phyloP scores from a whole-genome alignment of 805 yeast genomes.

The Citeromyces nyonsensis region DNA sequence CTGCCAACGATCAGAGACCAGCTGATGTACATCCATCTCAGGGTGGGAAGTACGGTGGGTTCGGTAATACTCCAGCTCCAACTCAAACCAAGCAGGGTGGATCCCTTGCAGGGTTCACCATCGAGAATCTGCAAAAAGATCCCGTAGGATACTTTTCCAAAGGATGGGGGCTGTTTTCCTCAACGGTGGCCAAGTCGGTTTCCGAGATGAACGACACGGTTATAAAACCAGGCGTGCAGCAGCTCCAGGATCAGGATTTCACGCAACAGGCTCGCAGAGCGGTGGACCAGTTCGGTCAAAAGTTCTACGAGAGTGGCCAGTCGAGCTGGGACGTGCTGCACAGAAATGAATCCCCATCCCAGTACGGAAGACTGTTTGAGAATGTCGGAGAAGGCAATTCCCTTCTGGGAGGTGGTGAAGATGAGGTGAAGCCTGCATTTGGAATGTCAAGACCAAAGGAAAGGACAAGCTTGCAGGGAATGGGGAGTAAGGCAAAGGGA shows the following conservation, averaged over 20 bases:
- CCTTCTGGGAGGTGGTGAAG: slow-evolving; percentile 4
- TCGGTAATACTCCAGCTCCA: slow-evolving; percentile 65
- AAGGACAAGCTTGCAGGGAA: slow-evolving; percentile 40
- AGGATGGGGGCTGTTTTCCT: slow-evolving; percentile 90
- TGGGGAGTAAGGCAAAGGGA: slow-evolving; percentile 23
- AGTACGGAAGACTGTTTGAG: slow-evolving; percentile 41
- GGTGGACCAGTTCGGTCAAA: slow-evolving; percentile 93
- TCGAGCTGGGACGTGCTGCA: slow-evolving; percentile 43
- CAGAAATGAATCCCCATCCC: slow-evolving; percentile 17
- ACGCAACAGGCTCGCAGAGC: slow-evolving; percentile 78
- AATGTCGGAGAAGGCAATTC: slow-evolving; percentile 23
- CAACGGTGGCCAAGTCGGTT: slow-evolving; percentile 72
- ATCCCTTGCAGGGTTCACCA: slow-evolving; percentile 37
- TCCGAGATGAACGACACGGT: slow-evolving; percentile 78
- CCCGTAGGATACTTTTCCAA: slow-evolving; percentile 82
- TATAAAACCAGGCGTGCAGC: slow-evolving; percentile 81
- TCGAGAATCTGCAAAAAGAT: slow-evolving; percentile 62
- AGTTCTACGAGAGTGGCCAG: slow-evolving; percentile 76
- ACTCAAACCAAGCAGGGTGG: slow-evolving; percentile 7
- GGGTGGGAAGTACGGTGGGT: slow-evolving; percentile 88
- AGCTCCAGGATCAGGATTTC: slow-evolving; percentile 65
- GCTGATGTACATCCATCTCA: slow-evolving; percentile 78
- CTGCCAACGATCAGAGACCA: slow-evolving; percentile 56
- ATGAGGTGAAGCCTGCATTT: slow-evolving; percentile 44
- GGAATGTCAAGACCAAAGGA: slow-evolving; percentile 45